Percentiles rank a stretch among this genome's conserved stretches.
These are phyloP conservation scores for Aspergillaceae sp. DNA, from an alignment of 2,329 filamentous ascomycete species.

Conservation along the genomic window DNA sequence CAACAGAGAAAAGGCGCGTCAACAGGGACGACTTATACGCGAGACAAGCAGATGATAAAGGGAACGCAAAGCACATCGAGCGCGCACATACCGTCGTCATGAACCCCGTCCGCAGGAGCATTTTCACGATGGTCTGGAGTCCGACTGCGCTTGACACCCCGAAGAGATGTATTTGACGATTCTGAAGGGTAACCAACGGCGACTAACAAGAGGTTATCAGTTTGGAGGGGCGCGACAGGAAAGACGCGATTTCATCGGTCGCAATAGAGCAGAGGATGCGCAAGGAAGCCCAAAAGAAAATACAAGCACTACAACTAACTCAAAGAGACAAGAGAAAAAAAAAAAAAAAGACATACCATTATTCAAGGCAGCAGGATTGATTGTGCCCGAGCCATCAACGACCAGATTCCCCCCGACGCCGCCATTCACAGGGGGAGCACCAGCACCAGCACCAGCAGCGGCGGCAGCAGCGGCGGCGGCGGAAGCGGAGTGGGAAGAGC, in stretches of 20 bases:
- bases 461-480: conserved; percentile 29
- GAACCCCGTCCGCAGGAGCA: conserved; percentile 50
- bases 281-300: conserved; percentile 10
- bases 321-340: conserved; percentile 5
- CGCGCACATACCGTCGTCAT: conserved; percentile 63
- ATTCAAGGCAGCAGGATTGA: conserved; percentile 82
- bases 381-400: conserved; percentile 70
- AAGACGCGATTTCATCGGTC: too few relatives aligned
- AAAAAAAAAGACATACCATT: conserved; percentile 55
- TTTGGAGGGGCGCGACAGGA: conserved; percentile 14
- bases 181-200: conserved; percentile 33
- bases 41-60: too few relatives aligned
- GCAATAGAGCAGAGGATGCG: neutral
- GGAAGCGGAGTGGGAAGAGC: conserved; percentile 41
- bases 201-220: conserved; percentile 28
- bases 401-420: conserved; percentile 45
- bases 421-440: conserved; percentile 55
- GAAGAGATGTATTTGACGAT: conserved; percentile 43
- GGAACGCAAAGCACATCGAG: conserved; percentile 20
- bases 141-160: conserved; percentile 70
- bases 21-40: neutral
- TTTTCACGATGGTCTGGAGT: conserved; percentile 53
- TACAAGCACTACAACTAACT: conserved; percentile 40
- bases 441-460: too few relatives aligned
- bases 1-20: neutral